Conservation (phyloP, 352 stramenopile genomes). For the Phytophthora ohioensis region DNA sequence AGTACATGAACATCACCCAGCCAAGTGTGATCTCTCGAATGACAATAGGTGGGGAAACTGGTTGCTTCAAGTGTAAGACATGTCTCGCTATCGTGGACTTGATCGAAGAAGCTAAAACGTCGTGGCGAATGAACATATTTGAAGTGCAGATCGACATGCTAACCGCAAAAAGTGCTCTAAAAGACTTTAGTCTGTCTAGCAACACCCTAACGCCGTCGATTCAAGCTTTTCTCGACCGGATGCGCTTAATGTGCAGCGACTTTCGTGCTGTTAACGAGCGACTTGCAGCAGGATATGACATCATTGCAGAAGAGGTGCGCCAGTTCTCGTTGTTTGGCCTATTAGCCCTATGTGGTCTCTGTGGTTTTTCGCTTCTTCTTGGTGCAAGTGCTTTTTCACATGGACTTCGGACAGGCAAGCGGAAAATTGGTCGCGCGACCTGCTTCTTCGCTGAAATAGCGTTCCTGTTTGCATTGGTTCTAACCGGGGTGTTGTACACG, state of each 20-base stretch:
- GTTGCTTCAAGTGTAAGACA: slow-evolving; percentile 73
- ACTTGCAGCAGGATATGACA: slow-evolving; percentile 38
- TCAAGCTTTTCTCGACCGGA: slow-evolving; percentile 35
- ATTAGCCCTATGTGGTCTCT: slow-evolving; percentile 42
- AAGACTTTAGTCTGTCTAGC: slow-evolving; percentile 39
- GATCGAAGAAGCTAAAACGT: slow-evolving; percentile 40
- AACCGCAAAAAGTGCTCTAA: slow-evolving; percentile 49
- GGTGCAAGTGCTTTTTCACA: slow-evolving; percentile 39
- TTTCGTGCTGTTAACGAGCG: slow-evolving; percentile 20
- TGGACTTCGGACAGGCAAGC: slow-evolving; percentile 54
- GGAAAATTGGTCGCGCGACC: slow-evolving; percentile 38
- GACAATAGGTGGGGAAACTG: slow-evolving; percentile 56
- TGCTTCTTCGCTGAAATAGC: slow-evolving; percentile 62
- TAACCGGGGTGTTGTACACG: slow-evolving; percentile 62
- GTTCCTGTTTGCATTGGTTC: slow-evolving; percentile 48
- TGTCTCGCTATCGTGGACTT: slow-evolving; percentile 51
- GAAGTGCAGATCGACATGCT: slow-evolving; percentile 68
- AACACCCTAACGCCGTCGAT: slow-evolving; percentile 42
- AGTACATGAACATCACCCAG: slow-evolving; percentile 52
- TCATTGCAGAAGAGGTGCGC: slow-evolving; percentile 38
- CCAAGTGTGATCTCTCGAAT: slow-evolving; percentile 59
- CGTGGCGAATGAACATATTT: slow-evolving; percentile 57
- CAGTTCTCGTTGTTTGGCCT: slow-evolving; percentile 44
- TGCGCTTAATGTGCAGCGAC: slow-evolving; percentile 37
- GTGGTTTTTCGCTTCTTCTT: slow-evolving; percentile 39